These are phyloP conservation scores for Solanum microdontum DNA, from an alignment of 257 asterid species.

Conservation along the genomic window DNA sequence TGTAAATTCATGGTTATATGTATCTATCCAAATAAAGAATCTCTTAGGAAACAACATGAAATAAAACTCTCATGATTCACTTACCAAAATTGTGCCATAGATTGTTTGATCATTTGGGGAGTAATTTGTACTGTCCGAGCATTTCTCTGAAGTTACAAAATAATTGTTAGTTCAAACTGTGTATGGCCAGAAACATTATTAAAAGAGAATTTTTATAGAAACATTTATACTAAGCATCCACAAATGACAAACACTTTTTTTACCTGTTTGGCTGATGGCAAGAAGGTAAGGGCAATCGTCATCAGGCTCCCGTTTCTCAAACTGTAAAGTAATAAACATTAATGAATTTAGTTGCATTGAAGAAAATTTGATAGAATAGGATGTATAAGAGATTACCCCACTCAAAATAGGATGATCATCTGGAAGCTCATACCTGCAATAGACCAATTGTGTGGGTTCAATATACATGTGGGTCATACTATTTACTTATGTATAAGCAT, in stretches of 20 bases:
- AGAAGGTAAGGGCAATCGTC: constrained; percentile 53
- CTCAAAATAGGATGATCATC: constrained; percentile 46
- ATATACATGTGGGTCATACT: not conserved
- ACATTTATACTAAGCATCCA: not conserved
- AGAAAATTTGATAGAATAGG: not conserved
- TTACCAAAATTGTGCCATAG: constrained; percentile 52
- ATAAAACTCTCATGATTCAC: not conserved
- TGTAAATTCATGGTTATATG: not conserved
- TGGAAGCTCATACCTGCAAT: constrained; percentile 51
- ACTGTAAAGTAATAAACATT: constrained; percentile 16
- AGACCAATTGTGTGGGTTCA: not conserved
- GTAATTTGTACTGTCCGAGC: not conserved
- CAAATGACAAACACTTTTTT: not conserved
- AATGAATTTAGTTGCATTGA: not conserved
- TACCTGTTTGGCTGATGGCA: constrained; percentile 36
- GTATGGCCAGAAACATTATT: not conserved
- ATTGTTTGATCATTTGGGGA: constrained; percentile 1
- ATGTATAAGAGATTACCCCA: constrained; percentile 18
- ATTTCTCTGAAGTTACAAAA: not conserved
- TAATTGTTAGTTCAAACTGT: not conserved
- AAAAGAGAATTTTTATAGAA: not conserved
- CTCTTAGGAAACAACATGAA: not conserved
- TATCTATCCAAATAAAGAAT: not conserved
- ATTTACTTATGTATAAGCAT: not conserved
- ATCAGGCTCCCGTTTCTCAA: constrained; percentile 23